Evolutionary conservation across 2,329 filamentous ascomycete species (phyloP).

Genomic region (Trichoderma brevicompactum): DNA sequence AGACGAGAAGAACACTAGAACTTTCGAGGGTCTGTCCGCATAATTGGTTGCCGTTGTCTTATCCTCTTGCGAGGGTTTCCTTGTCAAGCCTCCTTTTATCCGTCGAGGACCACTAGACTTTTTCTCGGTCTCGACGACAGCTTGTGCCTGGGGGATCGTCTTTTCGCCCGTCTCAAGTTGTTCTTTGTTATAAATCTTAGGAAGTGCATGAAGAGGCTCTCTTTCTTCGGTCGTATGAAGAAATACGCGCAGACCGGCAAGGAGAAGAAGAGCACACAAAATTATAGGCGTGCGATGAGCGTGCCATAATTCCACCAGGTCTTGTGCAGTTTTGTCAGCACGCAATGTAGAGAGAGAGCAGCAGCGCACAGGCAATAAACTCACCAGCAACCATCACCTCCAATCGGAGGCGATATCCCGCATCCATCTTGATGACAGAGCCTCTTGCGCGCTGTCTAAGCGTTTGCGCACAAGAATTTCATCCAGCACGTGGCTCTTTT

Average conservation of each 20-base stretch:
- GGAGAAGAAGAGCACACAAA: constrained; percentile 44
- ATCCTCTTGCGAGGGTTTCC: constrained; percentile 38
- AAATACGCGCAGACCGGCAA: constrained; percentile 49
- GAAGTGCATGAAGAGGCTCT: constrained; percentile 45
- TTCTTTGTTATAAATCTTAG: constrained; percentile 42
- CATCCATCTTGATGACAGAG: constrained; percentile 29
- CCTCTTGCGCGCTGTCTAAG: background rate
- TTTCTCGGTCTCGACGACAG: constrained; percentile 38
- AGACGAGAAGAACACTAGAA: constrained; percentile 86
- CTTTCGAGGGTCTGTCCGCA: constrained; percentile 61
- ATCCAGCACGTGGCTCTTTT: constrained; percentile 17
- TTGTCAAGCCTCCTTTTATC: constrained; percentile 51
- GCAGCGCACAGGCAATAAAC: background rate
- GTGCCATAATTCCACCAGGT: constrained; percentile 52
- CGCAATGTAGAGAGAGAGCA: background rate
- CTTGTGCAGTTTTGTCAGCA: constrained; percentile 35
- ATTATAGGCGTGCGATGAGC: constrained; percentile 51
- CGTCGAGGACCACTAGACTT: constrained; percentile 52
- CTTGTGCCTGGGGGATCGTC: constrained; percentile 4
- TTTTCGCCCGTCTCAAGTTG: constrained; percentile 14
- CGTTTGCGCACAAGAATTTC: constrained; percentile 21
- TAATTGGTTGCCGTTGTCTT: constrained; percentile 36
- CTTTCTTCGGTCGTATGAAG: constrained; percentile 45
- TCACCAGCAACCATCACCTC: constrained; percentile 29
- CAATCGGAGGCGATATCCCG: constrained; percentile 19